These are phyloP conservation scores for Gymnopus androsaceus DNA, from an alignment of 1,284 basidiomycete genomes.

Conservation along the genomic window DNA sequence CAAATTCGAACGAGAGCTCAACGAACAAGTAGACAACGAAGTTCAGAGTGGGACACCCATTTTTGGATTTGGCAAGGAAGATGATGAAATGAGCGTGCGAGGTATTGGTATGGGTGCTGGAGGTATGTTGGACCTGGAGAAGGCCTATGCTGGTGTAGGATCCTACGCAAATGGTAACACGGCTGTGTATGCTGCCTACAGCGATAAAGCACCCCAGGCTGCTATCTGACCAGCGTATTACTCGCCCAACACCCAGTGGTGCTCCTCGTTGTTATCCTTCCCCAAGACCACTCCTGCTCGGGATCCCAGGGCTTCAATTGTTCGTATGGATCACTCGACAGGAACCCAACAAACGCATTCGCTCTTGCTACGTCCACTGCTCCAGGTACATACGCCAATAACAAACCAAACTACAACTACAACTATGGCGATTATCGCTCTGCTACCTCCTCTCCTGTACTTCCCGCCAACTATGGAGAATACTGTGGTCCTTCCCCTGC, in stretches of 20 bases:
- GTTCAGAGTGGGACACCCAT: conserved; percentile 37
- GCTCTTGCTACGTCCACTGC: background rate
- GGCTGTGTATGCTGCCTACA: background rate
- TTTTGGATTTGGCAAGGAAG: conserved; percentile 5
- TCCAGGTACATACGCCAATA: background rate
- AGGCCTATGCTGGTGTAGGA: background rate
- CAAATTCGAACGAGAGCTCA: conserved; percentile 54
- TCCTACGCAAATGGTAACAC: background rate
- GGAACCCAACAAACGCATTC: background rate
- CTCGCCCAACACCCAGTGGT: background rate
- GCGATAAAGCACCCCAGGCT: background rate
- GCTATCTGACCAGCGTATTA: conserved; percentile 1
- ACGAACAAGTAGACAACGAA: conserved; percentile 49
- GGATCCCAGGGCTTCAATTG: background rate
- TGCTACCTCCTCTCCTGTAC: background rate
- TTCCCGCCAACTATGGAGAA: background rate
- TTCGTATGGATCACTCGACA: conserved; percentile 1
- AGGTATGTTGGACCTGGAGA: background rate
- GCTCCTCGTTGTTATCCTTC: background rate
- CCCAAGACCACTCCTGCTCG: background rate
- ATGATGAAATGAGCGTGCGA: background rate
- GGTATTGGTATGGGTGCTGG: background rate
- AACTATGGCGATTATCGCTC: too few species aligned
- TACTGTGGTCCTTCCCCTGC: background rate
- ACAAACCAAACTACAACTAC: too few species aligned